Conservation (phyloP, 345 rosid species). For the Triadica sebifera region DNA sequence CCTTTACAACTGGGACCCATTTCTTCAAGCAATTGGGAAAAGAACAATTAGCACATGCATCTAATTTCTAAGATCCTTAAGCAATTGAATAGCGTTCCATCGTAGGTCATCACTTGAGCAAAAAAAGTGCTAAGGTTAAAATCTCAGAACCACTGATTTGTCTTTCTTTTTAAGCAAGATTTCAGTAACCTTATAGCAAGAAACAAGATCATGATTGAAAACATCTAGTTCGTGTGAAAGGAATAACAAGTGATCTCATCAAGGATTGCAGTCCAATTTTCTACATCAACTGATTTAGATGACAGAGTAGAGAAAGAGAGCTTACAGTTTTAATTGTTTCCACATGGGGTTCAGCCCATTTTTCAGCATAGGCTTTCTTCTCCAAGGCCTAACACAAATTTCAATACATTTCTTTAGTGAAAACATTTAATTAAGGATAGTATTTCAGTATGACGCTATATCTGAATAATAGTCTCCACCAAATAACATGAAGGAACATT, state of each 20-base stretch:
- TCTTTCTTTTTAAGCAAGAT: neutral
- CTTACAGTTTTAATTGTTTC: constrained; percentile 71
- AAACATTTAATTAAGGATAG: neutral
- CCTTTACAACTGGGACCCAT: constrained; percentile 68
- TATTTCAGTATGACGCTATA: neutral
- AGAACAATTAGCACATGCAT: neutral
- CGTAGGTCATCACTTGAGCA: neutral
- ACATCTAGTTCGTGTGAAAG: neutral
- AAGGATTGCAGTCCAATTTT: neutral
- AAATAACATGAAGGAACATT: neutral
- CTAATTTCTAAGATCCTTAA: neutral
- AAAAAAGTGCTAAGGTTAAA: neutral
- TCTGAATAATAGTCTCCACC: constrained; percentile 6
- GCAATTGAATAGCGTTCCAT: neutral
- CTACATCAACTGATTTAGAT: neutral
- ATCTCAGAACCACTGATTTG: neutral
- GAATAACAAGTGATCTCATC: neutral
- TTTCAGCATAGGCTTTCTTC: constrained; percentile 59
- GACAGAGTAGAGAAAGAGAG: constrained; percentile 9
- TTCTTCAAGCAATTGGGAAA: constrained; percentile 43
- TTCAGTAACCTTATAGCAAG: constrained; percentile 5
- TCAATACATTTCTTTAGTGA: constrained; percentile 15
- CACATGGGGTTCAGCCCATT: constrained; percentile 83
- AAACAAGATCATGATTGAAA: neutral
- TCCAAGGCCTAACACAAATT: constrained; percentile 52